phyloP scores from a whole-genome alignment of 2,329 filamentous ascomycete genomes.

The Beauveria australis region DNA sequence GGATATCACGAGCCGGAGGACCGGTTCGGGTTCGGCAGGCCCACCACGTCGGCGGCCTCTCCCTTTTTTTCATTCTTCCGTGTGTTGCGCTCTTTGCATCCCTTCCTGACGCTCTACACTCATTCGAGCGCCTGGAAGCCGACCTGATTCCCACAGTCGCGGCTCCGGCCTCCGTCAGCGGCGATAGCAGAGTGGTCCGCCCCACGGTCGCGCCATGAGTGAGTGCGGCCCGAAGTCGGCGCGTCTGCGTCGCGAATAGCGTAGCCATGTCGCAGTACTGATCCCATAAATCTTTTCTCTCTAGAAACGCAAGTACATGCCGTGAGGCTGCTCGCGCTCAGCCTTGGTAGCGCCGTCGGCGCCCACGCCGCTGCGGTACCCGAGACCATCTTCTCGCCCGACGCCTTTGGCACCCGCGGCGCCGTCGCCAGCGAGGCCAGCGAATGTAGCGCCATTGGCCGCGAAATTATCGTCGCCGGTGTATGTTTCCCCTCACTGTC shows the following conservation, averaged over 20 bases:
- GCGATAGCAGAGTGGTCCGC: too few relatives aligned
- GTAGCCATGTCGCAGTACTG: neutral
- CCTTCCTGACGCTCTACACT: too few relatives aligned
- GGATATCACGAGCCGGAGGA: neutral
- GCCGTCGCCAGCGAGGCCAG: constrained; percentile 63
- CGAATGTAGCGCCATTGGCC: constrained; percentile 62
- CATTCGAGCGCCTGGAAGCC: too few relatives aligned
- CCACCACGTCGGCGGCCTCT: neutral
- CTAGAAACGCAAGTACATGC: neutral
- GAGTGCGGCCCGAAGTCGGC: neutral
- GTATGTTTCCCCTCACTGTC: constrained; percentile 25
- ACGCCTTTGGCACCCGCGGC: constrained; percentile 31
- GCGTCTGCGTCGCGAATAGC: neutral
- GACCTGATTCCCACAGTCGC: too few relatives aligned
- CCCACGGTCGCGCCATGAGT: too few relatives aligned
- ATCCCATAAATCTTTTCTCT: neutral
- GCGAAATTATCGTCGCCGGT: constrained; percentile 47
- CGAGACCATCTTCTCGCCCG: constrained; percentile 18
- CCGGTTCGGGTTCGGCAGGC: neutral
- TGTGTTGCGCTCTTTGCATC: too few relatives aligned
- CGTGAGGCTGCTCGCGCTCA: neutral
- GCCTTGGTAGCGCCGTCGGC: neutral
- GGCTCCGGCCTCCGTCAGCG: too few relatives aligned
- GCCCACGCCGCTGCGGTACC: constrained; percentile 9
- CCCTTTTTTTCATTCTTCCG: too few relatives aligned